These are phyloP conservation scores for Trichoderma sp. DNA, from an alignment of 2,329 filamentous ascomycete species.

Conservation along the genomic window DNA sequence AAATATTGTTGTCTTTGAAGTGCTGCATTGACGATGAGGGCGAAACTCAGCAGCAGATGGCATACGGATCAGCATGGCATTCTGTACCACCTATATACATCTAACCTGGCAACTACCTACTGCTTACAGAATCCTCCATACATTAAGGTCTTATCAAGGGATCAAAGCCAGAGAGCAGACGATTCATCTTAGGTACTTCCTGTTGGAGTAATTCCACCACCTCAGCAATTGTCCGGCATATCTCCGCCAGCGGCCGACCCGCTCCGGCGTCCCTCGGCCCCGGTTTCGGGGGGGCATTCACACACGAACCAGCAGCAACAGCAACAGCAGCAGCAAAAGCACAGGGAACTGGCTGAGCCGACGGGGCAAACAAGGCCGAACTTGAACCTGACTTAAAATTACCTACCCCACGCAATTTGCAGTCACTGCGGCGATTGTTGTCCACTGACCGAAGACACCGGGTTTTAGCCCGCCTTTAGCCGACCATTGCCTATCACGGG, in stretches of 20 bases:
- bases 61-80: too few species aligned
- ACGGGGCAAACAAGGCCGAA: background rate
- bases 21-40: too few species aligned
- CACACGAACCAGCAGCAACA: too few species aligned
- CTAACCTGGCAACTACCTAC: too few species aligned
- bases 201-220: constrained; percentile 9
- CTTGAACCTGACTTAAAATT: too few species aligned
- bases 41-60: too few species aligned
- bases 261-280: background rate
- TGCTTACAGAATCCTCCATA: too few species aligned
- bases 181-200: background rate
- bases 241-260: background rate
- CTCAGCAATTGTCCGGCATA: constrained; percentile 3
- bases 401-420: background rate
- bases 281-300: constrained; percentile 1
- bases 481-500: constrained; percentile 5
- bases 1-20: too few species aligned
- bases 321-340: background rate
- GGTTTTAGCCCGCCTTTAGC: constrained; percentile 21
- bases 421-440: background rate
- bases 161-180: background rate
- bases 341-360: background rate
- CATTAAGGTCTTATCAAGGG: too few species aligned
- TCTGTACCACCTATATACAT: too few species aligned
- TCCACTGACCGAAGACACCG: too few species aligned